Base-by-base conservation (phyloP, 2,329 filamentous ascomycete genomes). In the Chaetomiaceae sp. region DNA sequence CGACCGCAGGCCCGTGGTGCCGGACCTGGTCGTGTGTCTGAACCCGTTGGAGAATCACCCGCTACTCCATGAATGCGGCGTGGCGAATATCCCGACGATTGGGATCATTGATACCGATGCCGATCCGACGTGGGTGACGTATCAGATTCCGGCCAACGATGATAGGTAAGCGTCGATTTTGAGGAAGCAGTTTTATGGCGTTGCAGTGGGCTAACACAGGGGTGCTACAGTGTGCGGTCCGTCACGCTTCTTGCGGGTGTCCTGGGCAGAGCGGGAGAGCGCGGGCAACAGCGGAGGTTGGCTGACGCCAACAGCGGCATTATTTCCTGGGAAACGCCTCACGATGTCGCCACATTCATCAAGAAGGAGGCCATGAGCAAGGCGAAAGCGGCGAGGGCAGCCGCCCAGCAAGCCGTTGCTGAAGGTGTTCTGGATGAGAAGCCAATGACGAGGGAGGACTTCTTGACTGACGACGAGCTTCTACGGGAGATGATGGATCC, bases 131-230 rank as follows among this genome's bases (percentile, higher is more conserved):
- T 92, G 89, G 82, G 90, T 97, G 46, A 97, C 94, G 4, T 99
- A 99, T 67, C 88, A 89, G 13, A 96, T 99, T 62, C 94, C 94
- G 2, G 90, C 90, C 46, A 99, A 99, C 69, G 94, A 99, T 67
- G 94, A 99, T 77, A 90, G 86, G 86, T 89, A 69, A 66, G 77
- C 48, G 8, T 14, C 3, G 20, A 23, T 5, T 18, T 23, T 8
- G 21, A 9, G 11, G 14, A 14, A 29, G 2, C 13, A n/a, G 11
- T 1, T 20, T 25, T 11, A 14, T n/a, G 20, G n/a, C 16, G 25
- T 7, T 16, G 16, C 13, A 20, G 32, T 16, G 20, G 7, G 25
- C 51, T 53, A 27, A 53, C n/a, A 18, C 1, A 14, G 16, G 9
- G 11, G 2, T 34, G 9, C n/a, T 27, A 40, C 29, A 95, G 90